Evolutionary conservation across 768 basidiomycete species (phyloP).

Genomic region (Panaeolus papilionaceus): DNA sequence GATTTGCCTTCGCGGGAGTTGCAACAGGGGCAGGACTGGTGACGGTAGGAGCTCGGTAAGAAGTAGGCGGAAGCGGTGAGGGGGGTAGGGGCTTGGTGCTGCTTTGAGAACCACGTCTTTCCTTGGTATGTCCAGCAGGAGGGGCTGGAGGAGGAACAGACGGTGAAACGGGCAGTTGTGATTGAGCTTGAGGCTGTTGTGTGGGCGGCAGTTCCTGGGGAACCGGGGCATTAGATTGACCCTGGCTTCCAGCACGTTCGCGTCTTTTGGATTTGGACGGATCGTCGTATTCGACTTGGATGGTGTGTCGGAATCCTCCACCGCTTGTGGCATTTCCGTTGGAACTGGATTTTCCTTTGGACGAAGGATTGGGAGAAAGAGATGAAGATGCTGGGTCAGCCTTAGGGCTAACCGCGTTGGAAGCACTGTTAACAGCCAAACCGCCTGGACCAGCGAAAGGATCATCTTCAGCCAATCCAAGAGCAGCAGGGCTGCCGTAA

Average conservation of each 20-base stretch:
- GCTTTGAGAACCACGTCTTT: constrained; percentile 39
- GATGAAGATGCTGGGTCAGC: constrained; percentile 17
- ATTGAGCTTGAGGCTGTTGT: constrained; percentile 14
- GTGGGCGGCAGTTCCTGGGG: constrained; percentile 16
- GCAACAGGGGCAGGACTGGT: neutral
- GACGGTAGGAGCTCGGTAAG: constrained; percentile 26
- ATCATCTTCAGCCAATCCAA: constrained; percentile 66
- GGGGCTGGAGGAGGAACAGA: constrained; percentile 17
- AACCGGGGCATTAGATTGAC: constrained; percentile 18
- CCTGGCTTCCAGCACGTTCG: constrained; percentile 35
- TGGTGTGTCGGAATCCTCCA: constrained; percentile 79
- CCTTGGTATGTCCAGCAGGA: constrained; percentile 30
- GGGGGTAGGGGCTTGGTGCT: constrained; percentile 42
- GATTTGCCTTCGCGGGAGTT: constrained; percentile 21
- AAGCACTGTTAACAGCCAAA: constrained; percentile 24
- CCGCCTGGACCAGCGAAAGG: constrained; percentile 64
- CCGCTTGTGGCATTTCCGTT: constrained; percentile 32
- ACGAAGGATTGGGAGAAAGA: constrained; percentile 30
- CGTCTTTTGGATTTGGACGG: constrained; percentile 41
- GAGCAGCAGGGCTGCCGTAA: constrained; percentile 41
- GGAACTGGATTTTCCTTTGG: constrained; percentile 54
- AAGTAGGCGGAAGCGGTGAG: constrained; percentile 30
- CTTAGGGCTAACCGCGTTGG: constrained; percentile 26
- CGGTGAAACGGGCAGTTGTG: constrained; percentile 17
- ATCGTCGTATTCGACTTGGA: constrained; percentile 95